These are phyloP conservation scores for Brasenia schreberi DNA, from an alignment of 164 flowering plant genomes.

Conservation along the genomic window DNA sequence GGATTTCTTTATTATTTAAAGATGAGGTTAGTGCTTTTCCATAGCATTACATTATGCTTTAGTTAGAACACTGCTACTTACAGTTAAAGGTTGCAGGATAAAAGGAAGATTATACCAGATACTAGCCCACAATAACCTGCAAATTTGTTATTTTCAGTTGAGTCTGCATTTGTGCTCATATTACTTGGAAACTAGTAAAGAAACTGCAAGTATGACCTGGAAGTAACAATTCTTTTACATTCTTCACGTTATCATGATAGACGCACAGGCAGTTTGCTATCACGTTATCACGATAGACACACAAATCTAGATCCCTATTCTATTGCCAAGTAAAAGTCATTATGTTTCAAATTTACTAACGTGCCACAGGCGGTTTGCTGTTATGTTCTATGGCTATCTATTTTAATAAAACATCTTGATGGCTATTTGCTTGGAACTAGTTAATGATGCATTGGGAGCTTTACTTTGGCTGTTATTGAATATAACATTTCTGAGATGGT, in stretches of 20 bases:
- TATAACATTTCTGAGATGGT: neutral
- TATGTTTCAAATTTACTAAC: neutral
- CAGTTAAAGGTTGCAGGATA: too few species aligned
- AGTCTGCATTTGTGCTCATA: neutral
- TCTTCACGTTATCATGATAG: too few species aligned
- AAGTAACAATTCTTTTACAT: neutral
- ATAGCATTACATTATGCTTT: neutral
- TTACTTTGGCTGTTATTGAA: neutral
- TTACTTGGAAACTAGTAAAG: neutral
- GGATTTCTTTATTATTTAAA: constrained; percentile 55
- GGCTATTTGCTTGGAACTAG: neutral
- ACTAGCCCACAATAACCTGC: neutral
- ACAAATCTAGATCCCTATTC: neutral
- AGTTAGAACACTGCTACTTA: too few species aligned
- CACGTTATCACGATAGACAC: neutral
- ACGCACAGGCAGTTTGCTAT: too few species aligned
- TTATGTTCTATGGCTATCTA: neutral
- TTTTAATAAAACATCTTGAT: neutral
- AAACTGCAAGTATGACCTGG: neutral
- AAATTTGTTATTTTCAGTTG: too few species aligned
- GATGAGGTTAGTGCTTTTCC: constrained; percentile 38
- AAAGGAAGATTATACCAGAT: too few species aligned
- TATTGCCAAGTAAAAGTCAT: too few species aligned
- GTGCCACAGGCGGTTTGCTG: neutral
- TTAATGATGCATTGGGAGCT: too few species aligned